Conservation (phyloP, 257 asterid genomes). For the Datura wrightii region DNA sequence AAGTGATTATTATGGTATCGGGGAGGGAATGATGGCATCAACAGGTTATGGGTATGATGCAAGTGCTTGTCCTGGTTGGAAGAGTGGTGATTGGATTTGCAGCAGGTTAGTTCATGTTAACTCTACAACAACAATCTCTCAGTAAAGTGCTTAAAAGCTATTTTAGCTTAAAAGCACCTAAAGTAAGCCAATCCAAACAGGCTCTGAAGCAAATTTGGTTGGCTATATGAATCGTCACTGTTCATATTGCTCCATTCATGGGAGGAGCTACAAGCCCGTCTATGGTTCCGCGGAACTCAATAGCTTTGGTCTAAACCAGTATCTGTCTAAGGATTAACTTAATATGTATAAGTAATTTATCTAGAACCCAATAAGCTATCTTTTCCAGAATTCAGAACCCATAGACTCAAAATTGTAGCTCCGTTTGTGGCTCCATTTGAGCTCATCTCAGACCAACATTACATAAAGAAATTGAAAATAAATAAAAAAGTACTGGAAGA, state of each 20-base stretch:
- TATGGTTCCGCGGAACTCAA: background rate
- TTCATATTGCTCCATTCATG: background rate
- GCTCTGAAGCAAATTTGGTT: background rate
- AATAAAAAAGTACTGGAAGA: background rate
- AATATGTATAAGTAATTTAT: background rate
- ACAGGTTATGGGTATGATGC: constrained; percentile 55
- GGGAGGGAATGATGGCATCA: constrained; percentile 47
- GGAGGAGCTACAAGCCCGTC: background rate
- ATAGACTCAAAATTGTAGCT: background rate
- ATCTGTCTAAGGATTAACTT: background rate
- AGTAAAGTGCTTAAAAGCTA: background rate
- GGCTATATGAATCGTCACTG: background rate
- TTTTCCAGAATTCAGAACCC: background rate
- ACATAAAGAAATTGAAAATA: background rate
- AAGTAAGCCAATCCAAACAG: too few relatives aligned
- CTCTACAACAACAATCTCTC: background rate
- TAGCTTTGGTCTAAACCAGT: background rate
- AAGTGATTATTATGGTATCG: constrained; percentile 45
- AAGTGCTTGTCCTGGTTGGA: constrained; percentile 73
- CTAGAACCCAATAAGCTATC: background rate
- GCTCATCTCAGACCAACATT: background rate
- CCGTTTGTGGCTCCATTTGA: background rate
- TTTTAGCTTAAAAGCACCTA: too few relatives aligned
- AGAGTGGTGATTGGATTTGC: constrained; percentile 93
- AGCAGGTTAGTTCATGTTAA: constrained; percentile 48